phyloP scores from a whole-genome alignment of 176 grass and related monocot genomes.

The Triticum urartu region DNA sequence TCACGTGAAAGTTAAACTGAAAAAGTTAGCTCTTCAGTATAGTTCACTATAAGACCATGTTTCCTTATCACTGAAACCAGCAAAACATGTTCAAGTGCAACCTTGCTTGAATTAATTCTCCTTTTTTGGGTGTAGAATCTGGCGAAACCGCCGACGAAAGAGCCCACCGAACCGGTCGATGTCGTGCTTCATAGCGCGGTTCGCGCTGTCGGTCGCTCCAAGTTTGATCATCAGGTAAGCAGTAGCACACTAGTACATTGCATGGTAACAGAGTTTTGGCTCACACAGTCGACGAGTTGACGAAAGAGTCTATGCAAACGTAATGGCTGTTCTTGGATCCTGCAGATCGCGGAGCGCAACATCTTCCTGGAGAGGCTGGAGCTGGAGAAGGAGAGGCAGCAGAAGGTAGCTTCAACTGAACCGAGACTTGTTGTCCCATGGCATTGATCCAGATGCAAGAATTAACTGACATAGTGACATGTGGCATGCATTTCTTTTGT shows the following conservation, averaged over 20 bases:
- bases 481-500: background rate
- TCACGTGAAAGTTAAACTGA: background rate
- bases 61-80: background rate
- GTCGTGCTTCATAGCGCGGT: conserved; percentile 64
- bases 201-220: conserved; percentile 50
- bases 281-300: background rate
- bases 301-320: background rate
- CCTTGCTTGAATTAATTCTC: background rate
- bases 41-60: background rate
- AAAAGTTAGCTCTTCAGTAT: background rate
- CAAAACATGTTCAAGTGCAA: background rate
- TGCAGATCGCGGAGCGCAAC: conserved; percentile 54
- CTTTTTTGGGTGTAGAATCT: conserved; percentile 21
- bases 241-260: background rate
- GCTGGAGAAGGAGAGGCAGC: conserved; percentile 53
- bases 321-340: background rate
- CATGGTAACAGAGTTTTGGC: background rate
- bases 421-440: background rate
- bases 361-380: conserved; percentile 64
- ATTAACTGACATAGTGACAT: background rate
- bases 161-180: conserved; percentile 66
- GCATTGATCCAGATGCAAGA: background rate
- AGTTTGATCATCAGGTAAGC: conserved; percentile 82
- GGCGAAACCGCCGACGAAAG: conserved; percentile 52
- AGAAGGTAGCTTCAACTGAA: conserved; percentile 39